Percentiles rank a stretch among this genome's conserved stretches.
phyloP scores from a whole-genome alignment of 2,329 filamentous ascomycete genomes.

The Curvularia sp. region DNA sequence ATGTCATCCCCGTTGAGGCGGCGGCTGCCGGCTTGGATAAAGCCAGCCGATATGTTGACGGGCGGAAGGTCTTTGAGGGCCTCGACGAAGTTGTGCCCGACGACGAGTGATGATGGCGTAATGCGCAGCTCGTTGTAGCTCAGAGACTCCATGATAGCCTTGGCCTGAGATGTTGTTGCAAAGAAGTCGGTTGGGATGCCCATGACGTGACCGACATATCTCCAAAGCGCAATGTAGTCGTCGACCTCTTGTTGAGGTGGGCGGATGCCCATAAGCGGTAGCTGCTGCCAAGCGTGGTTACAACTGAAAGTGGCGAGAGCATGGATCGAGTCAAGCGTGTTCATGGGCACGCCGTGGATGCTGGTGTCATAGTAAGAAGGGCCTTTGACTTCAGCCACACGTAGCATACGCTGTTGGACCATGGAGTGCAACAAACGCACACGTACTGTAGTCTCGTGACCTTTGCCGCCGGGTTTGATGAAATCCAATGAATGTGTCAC shows the following conservation, averaged over 20 bases:
- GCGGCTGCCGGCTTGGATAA: slow-evolving; percentile 1
- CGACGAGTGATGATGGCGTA: slow-evolving; percentile 1
- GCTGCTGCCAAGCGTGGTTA: slow-evolving; percentile 2
- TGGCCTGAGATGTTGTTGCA: slow-evolving; percentile 1
- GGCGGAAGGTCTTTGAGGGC: slow-evolving; percentile 3
- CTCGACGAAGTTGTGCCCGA: slow-evolving; percentile 2
- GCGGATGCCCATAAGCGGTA: not conserved
- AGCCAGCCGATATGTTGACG: slow-evolving; percentile 3
- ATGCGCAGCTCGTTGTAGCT: slow-evolving; percentile 1
- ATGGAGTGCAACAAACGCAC: not conserved
- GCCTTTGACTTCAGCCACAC: slow-evolving; percentile 1
- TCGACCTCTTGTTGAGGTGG: slow-evolving; percentile 3
- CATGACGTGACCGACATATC: not conserved
- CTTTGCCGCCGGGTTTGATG: not conserved
- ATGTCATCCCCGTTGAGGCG: slow-evolving; percentile 1
- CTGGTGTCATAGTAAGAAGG: slow-evolving; percentile 2
- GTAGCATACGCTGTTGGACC: slow-evolving; percentile 2
- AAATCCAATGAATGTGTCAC: slow-evolving; percentile 4
- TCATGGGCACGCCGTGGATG: slow-evolving; percentile 1
- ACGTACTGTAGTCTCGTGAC: slow-evolving; percentile 1
- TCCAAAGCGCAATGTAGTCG: slow-evolving; percentile 4
- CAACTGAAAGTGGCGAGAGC: slow-evolving; percentile 2
- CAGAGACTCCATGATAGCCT: not conserved
- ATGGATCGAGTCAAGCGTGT: slow-evolving; percentile 2
- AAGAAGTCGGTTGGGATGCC: slow-evolving; percentile 1